A percentile compares a stretch with the other conserved stretches of the same genome.
phyloP scores from a whole-genome alignment of 192 early-diverging fungal genomes.

The Coemansia sp. region DNA sequence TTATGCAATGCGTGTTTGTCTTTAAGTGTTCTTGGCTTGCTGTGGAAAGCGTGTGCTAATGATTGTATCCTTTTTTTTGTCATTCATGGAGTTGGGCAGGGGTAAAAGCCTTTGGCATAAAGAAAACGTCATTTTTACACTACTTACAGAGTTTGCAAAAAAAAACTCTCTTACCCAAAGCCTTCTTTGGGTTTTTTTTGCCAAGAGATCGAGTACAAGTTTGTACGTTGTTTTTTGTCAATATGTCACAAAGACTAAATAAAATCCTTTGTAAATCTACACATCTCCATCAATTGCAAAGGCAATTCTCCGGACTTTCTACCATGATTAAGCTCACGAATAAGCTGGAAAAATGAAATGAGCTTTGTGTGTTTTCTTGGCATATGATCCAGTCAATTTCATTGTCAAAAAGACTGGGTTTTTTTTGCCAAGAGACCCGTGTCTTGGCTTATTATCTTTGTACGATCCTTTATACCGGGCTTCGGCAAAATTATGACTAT shows the following conservation, averaged over 20 bases:
- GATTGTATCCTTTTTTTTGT: no score
- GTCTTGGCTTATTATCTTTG: background rate
- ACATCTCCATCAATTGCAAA: no score
- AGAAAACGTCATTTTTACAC: background rate
- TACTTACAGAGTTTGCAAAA: background rate
- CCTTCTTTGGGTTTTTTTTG: background rate
- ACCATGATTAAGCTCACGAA: no score
- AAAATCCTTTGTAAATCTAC: background rate
- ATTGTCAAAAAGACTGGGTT: background rate
- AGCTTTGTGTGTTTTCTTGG: background rate
- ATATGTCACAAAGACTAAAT: background rate
- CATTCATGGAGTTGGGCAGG: no score
- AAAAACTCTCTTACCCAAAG: no score
- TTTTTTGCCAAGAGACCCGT: background rate
- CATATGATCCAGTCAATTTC: background rate
- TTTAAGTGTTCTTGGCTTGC: background rate
- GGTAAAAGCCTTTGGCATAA: background rate
- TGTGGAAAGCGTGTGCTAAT: no score
- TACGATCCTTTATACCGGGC: background rate
- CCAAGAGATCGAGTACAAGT: background rate
- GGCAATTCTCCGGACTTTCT: no score
- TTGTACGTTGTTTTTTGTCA: background rate
- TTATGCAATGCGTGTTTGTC: background rate
- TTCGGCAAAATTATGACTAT: background rate
- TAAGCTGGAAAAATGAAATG: no score